Percentiles rank a stretch among this genome's conserved stretches.
phyloP scores from a whole-genome alignment of 495 filamentous ascomycete species.

The Ascodesmis nigricans region DNA sequence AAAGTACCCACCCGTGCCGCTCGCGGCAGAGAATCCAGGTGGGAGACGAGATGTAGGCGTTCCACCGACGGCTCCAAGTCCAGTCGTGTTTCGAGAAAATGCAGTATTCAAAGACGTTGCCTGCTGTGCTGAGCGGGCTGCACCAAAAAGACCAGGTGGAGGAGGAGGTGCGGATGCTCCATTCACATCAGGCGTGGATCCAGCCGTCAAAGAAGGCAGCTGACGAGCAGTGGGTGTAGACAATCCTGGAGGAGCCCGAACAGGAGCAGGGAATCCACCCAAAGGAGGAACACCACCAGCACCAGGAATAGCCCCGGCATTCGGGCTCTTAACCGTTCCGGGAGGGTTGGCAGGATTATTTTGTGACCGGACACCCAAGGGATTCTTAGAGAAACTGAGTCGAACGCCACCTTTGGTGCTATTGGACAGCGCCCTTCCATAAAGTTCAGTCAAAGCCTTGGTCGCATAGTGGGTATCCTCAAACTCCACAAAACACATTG shows the following conservation, averaged over 20 bases:
- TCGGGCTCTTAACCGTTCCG: slow-evolving; percentile 5
- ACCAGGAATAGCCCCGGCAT: slow-evolving; percentile 3
- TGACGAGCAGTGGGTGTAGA: slow-evolving; percentile 15
- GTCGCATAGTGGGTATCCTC: slow-evolving; percentile 88
- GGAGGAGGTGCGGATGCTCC: slow-evolving; percentile 2
- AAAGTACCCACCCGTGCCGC: slow-evolving; percentile 1
- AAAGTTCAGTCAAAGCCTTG: slow-evolving; percentile 77
- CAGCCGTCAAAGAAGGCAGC: slow-evolving; percentile 7
- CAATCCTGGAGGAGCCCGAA: slow-evolving; percentile 18
- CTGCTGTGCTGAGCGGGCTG: neutral
- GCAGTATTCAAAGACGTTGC: neutral
- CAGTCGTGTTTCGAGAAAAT: neutral
- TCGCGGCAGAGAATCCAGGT: slow-evolving; percentile 8
- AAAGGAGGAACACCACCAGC: slow-evolving; percentile 9
- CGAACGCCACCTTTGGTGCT: slow-evolving; percentile 91
- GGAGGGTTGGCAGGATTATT: slow-evolving; percentile 9
- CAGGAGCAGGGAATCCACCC: slow-evolving; percentile 12
- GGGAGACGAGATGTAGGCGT: slow-evolving; percentile 1
- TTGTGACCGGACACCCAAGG: slow-evolving; percentile 55
- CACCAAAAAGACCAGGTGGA: slow-evolving; percentile 1
- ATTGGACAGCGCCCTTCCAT: slow-evolving; percentile 73
- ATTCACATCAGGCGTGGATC: slow-evolving; percentile 9
- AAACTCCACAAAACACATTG: slow-evolving; percentile 99
- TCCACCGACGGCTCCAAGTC: neutral
- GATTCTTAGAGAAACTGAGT: slow-evolving; percentile 97